A percentile compares a stretch with the other conserved stretches of the same genome.
Conservation (phyloP, 179 eudicot species). For the Silene coronaria region DNA sequence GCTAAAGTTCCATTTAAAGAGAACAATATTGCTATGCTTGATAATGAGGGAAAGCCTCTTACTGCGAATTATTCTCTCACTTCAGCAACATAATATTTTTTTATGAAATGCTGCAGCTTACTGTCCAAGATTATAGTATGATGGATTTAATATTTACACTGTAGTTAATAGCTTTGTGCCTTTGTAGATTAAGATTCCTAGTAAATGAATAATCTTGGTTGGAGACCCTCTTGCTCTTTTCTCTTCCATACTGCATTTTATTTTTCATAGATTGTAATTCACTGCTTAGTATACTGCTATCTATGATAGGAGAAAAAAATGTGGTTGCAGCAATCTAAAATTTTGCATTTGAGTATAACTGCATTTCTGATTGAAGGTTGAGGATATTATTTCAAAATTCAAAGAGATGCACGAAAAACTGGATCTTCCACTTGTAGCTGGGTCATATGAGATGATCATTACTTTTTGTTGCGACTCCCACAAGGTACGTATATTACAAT, state of each 20-base stretch:
- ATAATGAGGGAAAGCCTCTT: background rate
- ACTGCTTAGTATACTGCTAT: background rate
- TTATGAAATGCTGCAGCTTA: background rate
- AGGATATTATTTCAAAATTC: constrained; percentile 48
- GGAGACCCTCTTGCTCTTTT: background rate
- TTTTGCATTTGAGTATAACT: constrained; percentile 21
- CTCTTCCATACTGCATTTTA: background rate
- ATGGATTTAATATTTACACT: background rate
- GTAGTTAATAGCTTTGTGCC: constrained; percentile 6
- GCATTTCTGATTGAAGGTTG: constrained; percentile 48
- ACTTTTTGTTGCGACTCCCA: constrained; percentile 43
- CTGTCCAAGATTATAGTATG: background rate
- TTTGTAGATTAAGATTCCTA: background rate
- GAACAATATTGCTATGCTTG: background rate
- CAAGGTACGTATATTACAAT: constrained; percentile 41
- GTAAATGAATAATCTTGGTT: constrained; percentile 5
- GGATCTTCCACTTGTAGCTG: constrained; percentile 54
- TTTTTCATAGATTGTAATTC: background rate
- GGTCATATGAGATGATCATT: constrained; percentile 65
- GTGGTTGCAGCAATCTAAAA: background rate
- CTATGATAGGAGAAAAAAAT: background rate
- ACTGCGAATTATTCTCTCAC: background rate
- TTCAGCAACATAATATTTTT: background rate
- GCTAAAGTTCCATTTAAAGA: background rate
- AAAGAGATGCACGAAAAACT: constrained; percentile 52